Percentiles rank a stretch among this genome's conserved stretches.
These are phyloP conservation scores for Heliosperma pusillum DNA, from an alignment of 148 eudicot genomes.

Conservation along the genomic window DNA sequence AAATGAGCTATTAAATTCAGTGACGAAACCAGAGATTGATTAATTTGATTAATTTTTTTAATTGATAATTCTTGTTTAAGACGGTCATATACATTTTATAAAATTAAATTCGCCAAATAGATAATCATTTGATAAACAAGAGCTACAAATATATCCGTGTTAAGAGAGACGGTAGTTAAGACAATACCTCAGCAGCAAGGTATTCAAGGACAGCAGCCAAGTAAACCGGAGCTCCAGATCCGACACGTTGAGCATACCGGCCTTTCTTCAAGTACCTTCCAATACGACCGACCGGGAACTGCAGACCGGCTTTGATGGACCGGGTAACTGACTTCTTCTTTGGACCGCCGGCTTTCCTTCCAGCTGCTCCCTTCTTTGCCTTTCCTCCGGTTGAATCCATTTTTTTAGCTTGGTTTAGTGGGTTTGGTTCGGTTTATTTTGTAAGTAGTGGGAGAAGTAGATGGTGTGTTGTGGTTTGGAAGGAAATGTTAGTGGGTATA, in stretches of 20 bases:
- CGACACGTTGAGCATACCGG: slow-evolving; percentile 30
- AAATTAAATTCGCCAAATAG: too few species aligned
- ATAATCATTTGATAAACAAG: too few species aligned
- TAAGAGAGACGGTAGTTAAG: too few species aligned
- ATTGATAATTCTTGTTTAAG: too few species aligned
- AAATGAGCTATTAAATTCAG: not conserved
- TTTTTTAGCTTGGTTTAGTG: not conserved
- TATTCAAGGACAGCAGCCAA: slow-evolving; percentile 31
- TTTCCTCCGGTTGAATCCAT: slow-evolving; percentile 20
- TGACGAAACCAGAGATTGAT: not conserved
- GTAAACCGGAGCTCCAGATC: slow-evolving; percentile 30
- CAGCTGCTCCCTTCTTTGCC: slow-evolving; percentile 26
- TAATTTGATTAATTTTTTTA: too few species aligned
- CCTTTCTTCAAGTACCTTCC: slow-evolving; percentile 31
- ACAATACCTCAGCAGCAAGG: slow-evolving; percentile 24
- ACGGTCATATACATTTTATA: too few species aligned
- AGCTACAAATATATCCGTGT: too few species aligned
- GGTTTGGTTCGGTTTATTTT: not conserved
- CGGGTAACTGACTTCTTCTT: slow-evolving; percentile 30
- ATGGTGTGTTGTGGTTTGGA: not conserved
- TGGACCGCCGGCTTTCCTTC: slow-evolving; percentile 29
- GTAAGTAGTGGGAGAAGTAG: not conserved
- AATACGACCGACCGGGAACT: slow-evolving; percentile 26
- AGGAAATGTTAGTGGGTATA: not conserved
- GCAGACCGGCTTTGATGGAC: slow-evolving; percentile 23